phyloP scores from a whole-genome alignment of 2,329 filamentous ascomycete genomes.

The Peltaster fructicola region DNA sequence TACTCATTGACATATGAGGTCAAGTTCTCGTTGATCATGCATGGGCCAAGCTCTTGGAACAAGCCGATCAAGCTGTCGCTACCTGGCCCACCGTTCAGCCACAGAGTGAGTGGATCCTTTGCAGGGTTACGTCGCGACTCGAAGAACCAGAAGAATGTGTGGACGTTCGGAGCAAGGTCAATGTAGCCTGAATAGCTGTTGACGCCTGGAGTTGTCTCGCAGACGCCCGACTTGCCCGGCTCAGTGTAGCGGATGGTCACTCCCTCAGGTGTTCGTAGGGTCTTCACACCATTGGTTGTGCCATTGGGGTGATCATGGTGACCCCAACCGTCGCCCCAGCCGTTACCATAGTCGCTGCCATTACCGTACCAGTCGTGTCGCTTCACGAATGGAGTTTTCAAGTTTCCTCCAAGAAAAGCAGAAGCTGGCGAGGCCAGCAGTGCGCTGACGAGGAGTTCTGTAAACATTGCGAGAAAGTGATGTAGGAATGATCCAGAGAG shows the following conservation, averaged over 20 bases:
- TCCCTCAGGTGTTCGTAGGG: slow-evolving; percentile 25
- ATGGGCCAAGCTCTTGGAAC: slow-evolving; percentile 29
- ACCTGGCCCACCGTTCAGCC: slow-evolving; percentile 44
- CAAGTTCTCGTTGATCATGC: slow-evolving; percentile 20
- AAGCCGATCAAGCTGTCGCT: slow-evolving; percentile 36
- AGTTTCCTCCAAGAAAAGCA: too few species aligned
- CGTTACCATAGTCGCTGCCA: too few species aligned
- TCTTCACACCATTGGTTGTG: slow-evolving; percentile 27
- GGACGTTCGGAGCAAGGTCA: slow-evolving; percentile 14
- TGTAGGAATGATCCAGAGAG: too few species aligned
- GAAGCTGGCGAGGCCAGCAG: too few species aligned
- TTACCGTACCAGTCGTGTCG: too few species aligned
- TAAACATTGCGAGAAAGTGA: too few species aligned
- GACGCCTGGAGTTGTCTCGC: slow-evolving; percentile 35
- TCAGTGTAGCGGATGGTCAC: slow-evolving; percentile 34
- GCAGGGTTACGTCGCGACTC: slow-evolving; percentile 37
- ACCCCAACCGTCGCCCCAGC: too few species aligned
- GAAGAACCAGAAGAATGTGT: slow-evolving; percentile 47
- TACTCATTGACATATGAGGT: slow-evolving; percentile 33
- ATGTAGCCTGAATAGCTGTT: slow-evolving; percentile 30
- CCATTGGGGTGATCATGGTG: too few species aligned
- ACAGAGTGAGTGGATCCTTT: slow-evolving; percentile 40
- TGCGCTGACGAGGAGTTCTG: too few species aligned
- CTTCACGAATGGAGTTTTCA: too few species aligned
- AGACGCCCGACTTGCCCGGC: slow-evolving; percentile 30